A percentile compares a stretch with the other conserved stretches of the same genome.
phyloP scores from a whole-genome alignment of 129 eudicot species.

The Ambrosia trifida region DNA sequence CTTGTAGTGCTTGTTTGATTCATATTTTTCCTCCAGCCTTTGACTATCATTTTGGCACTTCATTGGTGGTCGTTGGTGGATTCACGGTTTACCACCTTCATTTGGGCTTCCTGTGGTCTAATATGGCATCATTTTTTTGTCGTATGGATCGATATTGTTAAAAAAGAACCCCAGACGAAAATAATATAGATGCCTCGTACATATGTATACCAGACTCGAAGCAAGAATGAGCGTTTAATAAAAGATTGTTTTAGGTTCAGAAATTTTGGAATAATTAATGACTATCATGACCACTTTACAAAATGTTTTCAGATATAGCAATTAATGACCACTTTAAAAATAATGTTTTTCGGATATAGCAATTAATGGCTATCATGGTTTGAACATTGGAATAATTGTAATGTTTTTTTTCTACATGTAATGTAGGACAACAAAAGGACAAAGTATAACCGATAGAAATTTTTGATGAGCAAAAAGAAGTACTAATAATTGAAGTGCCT shows the following conservation, averaged over 20 bases:
- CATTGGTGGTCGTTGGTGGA: not conserved
- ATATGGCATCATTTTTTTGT: not conserved
- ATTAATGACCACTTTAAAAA: too few relatives aligned
- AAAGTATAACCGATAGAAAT: too few relatives aligned
- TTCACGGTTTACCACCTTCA: not conserved
- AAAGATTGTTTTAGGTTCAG: not conserved
- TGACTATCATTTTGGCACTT: constrained; percentile 4
- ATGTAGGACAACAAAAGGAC: too few relatives aligned
- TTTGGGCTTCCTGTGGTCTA: not conserved
- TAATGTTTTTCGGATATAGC: too few relatives aligned
- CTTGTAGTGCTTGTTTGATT: not conserved
- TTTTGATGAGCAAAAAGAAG: too few relatives aligned
- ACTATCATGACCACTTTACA: too few relatives aligned
- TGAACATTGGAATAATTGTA: too few relatives aligned
- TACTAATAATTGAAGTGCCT: too few relatives aligned
- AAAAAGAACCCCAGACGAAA: not conserved
- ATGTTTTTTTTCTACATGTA: too few relatives aligned
- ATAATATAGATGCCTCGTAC: not conserved
- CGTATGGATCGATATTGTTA: not conserved
- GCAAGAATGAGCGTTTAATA: not conserved
- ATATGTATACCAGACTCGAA: not conserved
- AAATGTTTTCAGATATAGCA: too few relatives aligned
- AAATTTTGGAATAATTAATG: not conserved
- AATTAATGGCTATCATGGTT: too few relatives aligned
- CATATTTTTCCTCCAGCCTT: not conserved